Percentiles rank a stretch among this genome's conserved stretches.
phyloP scores from a whole-genome alignment of 176 grass and related monocot species.

The Oryza longistaminata region DNA sequence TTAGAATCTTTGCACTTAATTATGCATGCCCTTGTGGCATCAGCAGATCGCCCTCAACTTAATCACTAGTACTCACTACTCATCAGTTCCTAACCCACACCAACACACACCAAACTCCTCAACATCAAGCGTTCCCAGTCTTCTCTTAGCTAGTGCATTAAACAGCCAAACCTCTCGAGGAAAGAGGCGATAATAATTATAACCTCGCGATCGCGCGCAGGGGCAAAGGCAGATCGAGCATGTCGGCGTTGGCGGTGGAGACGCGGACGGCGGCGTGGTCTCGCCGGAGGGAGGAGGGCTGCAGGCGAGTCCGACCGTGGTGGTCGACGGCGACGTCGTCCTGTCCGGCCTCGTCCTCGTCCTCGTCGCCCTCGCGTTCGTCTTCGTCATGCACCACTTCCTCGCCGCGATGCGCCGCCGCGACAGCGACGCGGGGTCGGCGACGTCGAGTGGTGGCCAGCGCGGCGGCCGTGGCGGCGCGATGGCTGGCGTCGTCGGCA shows the following conservation, averaged over 20 bases:
- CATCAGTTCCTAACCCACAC: background rate
- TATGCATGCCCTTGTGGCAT: background rate
- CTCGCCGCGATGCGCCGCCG: background rate
- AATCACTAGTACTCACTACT: background rate
- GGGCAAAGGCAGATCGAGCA: background rate
- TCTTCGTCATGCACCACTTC: constrained; percentile 44
- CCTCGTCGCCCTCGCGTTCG: constrained; percentile 34
- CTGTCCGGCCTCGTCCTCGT: constrained; percentile 34
- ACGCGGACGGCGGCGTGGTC: background rate
- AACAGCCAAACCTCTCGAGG: background rate
- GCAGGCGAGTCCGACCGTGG: background rate
- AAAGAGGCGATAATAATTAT: background rate
- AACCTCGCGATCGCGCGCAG: background rate
- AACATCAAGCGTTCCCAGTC: background rate
- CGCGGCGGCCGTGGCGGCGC: background rate
- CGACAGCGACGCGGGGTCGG: background rate
- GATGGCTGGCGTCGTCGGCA: too few relatives aligned
- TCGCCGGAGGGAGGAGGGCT: too few relatives aligned
- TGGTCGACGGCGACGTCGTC: constrained; percentile 38
- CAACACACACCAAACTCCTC: background rate
- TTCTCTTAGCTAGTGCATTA: background rate
- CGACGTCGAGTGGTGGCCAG: background rate
- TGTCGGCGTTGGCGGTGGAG: constrained; percentile 29
- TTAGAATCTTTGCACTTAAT: background rate
- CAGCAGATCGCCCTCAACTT: background rate